Conservation (phyloP, 2,329 filamentous ascomycete species). For the Penicillium brevicompactum region DNA sequence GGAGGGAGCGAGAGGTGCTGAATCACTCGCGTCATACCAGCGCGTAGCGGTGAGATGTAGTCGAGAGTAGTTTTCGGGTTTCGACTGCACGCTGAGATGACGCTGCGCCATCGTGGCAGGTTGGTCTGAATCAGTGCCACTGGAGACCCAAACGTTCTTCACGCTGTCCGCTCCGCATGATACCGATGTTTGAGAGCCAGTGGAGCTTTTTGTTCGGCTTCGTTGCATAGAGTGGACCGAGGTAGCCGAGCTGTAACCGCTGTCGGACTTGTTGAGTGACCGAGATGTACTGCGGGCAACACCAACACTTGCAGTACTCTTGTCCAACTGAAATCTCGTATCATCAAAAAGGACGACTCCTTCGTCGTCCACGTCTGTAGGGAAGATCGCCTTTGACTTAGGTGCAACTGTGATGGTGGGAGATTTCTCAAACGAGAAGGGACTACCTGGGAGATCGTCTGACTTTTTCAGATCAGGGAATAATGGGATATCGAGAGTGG, state of each 20-base stretch:
- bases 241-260: conserved; percentile 42
- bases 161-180: conserved; percentile 21
- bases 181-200: conserved; percentile 30
- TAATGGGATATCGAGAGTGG: conserved; percentile 23
- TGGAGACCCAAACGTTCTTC: conserved; percentile 7
- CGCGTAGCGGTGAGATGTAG: conserved; percentile 12
- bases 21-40: conserved; percentile 19
- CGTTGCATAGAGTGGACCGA: conserved; percentile 33
- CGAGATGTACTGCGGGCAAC: conserved; percentile 21
- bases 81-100: conserved; percentile 23
- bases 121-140: background rate
- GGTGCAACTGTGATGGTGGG: conserved; percentile 22
- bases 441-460: conserved; percentile 32
- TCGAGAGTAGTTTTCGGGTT: conserved; percentile 16
- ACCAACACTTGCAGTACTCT: conserved; percentile 10
- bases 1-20: conserved; percentile 3
- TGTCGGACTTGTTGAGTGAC: conserved; percentile 38
- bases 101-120: conserved; percentile 15
- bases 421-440: conserved; percentile 39
- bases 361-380: conserved; percentile 25
- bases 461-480: conserved; percentile 15
- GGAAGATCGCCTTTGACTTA: conserved; percentile 13
- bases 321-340: conserved; percentile 12
- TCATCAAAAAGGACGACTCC: conserved; percentile 23
- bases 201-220: conserved; percentile 25